These are phyloP conservation scores for Paraphaeosphaeria sporulosa DNA, from an alignment of 2,329 filamentous ascomycete genomes.

Conservation along the genomic window DNA sequence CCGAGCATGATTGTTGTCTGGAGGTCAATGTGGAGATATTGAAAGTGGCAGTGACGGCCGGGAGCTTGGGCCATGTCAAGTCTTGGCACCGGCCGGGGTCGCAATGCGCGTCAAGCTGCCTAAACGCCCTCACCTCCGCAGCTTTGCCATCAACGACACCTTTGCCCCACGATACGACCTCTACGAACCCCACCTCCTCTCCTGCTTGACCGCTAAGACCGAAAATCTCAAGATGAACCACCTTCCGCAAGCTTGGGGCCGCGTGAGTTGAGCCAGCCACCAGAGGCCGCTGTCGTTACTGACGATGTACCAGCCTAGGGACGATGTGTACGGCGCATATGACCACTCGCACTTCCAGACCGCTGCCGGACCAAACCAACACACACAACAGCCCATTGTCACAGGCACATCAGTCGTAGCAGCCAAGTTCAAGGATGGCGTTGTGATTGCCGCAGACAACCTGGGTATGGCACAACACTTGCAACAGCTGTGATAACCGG, in stretches of 20 bases:
- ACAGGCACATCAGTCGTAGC: conserved; percentile 96
- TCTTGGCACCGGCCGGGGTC: conserved; percentile 16
- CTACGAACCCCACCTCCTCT: conserved; percentile 3
- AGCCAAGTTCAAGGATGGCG: conserved; percentile 94
- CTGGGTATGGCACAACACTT: conserved; percentile 67
- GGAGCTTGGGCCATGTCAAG: conserved; percentile 40
- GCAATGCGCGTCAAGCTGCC: conserved; percentile 40
- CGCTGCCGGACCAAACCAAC: conserved; percentile 70
- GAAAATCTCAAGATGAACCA: conserved; percentile 64
- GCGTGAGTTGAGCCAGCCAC: conserved; percentile 56
- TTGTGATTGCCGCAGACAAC: conserved; percentile 97
- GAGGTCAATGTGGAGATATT: neutral
- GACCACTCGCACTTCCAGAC: conserved; percentile 83
- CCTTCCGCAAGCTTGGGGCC: conserved; percentile 70
- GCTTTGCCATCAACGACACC: conserved; percentile 28
- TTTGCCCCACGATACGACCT: conserved; percentile 14
- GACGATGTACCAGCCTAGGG: conserved; percentile 74
- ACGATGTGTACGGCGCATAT: conserved; percentile 96
- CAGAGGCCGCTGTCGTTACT: conserved; percentile 27
- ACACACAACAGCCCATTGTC: conserved; percentile 91
- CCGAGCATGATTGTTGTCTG: conserved; percentile 48
- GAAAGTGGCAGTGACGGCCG: conserved; percentile 14
- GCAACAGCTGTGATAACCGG: neutral
- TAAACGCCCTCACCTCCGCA: conserved; percentile 30
- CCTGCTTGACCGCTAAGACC: conserved; percentile 6